Evolutionary conservation across 306 rosid species (phyloP).

Genomic region (Medicago lupulina): DNA sequence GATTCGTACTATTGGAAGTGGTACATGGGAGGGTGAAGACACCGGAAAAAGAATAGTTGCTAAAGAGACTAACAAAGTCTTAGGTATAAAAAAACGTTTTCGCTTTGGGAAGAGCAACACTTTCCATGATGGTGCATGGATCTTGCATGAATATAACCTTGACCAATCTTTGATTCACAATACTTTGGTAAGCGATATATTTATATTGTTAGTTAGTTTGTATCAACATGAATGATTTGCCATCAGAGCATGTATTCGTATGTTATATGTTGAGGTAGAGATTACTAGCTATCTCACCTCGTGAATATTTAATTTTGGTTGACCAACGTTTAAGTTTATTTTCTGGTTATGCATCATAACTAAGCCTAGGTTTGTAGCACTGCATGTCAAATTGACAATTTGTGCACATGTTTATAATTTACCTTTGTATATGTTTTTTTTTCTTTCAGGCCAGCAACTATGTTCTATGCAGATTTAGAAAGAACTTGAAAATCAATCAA

Average conservation of each 20-base stretch:
- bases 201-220: too few species aligned
- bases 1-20: slow-evolving; percentile 19
- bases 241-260: too few species aligned
- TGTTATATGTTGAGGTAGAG: too few species aligned
- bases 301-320: too few species aligned
- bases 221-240: too few species aligned
- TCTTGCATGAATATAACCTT: slow-evolving; percentile 32
- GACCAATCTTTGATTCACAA: neutral
- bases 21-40: slow-evolving; percentile 39
- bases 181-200: neutral
- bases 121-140: slow-evolving; percentile 3
- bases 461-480: slow-evolving; percentile 32
- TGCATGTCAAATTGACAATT: too few species aligned
- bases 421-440: neutral
- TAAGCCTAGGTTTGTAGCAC: too few species aligned
- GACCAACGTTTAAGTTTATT: too few species aligned
- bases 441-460: slow-evolving; percentile 9
- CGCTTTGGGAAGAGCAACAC: slow-evolving; percentile 34
- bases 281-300: too few species aligned
- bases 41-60: neutral
- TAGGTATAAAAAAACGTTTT: neutral
- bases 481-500: neutral
- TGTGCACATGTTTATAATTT: neutral
- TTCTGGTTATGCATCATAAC: too few species aligned
- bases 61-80: neutral